Evolutionary conservation across 2,329 filamentous ascomycete genomes (phyloP).

Genomic region (Fusarium solani-melongenae): DNA sequence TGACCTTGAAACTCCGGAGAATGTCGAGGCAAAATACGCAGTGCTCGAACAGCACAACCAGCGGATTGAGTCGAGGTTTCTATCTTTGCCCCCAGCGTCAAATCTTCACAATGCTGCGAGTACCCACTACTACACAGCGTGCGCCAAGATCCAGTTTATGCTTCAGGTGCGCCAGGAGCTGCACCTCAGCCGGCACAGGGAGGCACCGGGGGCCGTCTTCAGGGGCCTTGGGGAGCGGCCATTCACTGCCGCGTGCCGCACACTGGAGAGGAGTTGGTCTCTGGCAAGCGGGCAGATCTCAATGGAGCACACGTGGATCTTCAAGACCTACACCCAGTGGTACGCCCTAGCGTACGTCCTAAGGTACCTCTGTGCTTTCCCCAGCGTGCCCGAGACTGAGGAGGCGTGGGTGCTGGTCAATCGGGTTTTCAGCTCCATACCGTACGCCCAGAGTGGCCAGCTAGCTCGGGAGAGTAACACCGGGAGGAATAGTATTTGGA

Average conservation of each 20-base stretch:
- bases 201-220: not conserved
- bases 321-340: conserved; percentile 16
- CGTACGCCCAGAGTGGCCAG: not conserved
- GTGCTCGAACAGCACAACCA: not conserved
- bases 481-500: conserved; percentile 10
- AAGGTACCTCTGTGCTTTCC: conserved; percentile 14
- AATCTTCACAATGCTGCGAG: not conserved
- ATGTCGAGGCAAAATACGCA: not conserved
- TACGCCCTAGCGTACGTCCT: conserved; percentile 19
- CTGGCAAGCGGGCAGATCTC: conserved; percentile 4
- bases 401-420: conserved; percentile 10
- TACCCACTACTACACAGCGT: conserved; percentile 13
- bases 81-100: not conserved
- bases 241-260: conserved; percentile 5
- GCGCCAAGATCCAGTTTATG: conserved; percentile 18
- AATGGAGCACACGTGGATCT: conserved; percentile 5
- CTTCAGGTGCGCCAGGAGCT: conserved; percentile 11
- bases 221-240: conserved; percentile 4
- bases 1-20: not conserved
- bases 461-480: not conserved
- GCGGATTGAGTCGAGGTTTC: not conserved
- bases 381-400: not conserved
- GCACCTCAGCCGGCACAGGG: not conserved
- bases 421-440: not conserved
- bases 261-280: conserved; percentile 1